Evolutionary conservation across 1,139 yeast genomes (phyloP), one percentile per base, ranked within the genome.

Genomic region (Nakaseomyces nivariensis): DNA sequence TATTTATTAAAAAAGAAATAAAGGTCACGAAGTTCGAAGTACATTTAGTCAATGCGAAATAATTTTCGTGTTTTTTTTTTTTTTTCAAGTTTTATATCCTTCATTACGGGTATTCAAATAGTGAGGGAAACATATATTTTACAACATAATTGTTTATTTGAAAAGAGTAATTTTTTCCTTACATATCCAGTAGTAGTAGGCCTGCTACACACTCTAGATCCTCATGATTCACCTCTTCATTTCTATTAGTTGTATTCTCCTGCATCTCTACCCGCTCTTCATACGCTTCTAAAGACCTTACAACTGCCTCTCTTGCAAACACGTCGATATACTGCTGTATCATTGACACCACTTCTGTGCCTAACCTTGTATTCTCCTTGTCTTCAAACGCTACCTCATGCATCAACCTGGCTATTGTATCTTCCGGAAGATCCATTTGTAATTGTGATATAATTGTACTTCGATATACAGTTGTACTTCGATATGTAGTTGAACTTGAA

Each of bases 221-320:
- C 26, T 54, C 53, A 42, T 62, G 64, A 7, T 58, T 58, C 5
- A 63, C 49, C 8, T 50, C 53, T 2, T 52, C 37, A 25, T 54
- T 61, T 0, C 62, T 8, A n/a, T 34, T 34, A 13, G 13, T 34
- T 29, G 32, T 34, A 56, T 68, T 72, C n/a, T 68, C 70, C 0
- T 72, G 73, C 47, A 67, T 72, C 0, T 66, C 69, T 37, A 58
- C 58, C 17, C 59, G 40, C n/a, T 54, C 56, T 37, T 61, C 66
- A 36, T 66, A 59, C 34, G 67, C 67, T 53, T 81, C 85, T 51
- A 81, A 75, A 1, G 89, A 75, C 53, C 90, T 62, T 11, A 77
- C 60, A 1, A 81, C 73, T 0, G 88, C 87, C 63, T 83, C 89
- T 50, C 76, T 72, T 11, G 83, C 73, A 58, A 82, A 82, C 55